Evolutionary conservation across 2,329 filamentous ascomycete species (phyloP).

Genomic region (Ceratocystis huliohia): DNA sequence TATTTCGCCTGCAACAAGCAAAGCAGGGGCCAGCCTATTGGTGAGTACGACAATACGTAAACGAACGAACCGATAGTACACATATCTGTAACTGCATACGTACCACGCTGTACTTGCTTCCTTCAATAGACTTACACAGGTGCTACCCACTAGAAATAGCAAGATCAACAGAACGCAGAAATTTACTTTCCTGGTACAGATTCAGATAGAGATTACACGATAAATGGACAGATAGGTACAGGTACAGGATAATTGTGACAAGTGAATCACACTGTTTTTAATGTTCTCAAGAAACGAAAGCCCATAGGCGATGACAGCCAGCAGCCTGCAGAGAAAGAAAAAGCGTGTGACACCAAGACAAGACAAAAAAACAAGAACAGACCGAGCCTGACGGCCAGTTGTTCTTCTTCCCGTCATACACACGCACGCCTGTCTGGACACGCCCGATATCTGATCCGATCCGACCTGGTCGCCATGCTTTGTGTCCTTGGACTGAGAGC

Average conservation of each 20-base stretch:
- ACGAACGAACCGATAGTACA: conserved; percentile 5
- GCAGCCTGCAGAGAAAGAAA: neutral
- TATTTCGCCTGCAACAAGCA: too few species aligned
- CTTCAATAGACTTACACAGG: neutral
- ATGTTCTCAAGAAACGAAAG: neutral
- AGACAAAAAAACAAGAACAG: neutral
- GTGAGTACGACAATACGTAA: neutral
- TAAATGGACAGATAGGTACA: neutral
- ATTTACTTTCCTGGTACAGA: neutral
- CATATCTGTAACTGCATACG: conserved; percentile 10
- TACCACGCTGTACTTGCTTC: neutral
- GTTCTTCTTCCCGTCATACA: neutral
- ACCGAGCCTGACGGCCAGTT: neutral
- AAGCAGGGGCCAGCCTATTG: neutral
- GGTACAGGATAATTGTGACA: neutral
- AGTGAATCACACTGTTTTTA: conserved; percentile 2
- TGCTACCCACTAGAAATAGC: neutral
- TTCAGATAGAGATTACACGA: neutral
- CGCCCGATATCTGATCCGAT: too few species aligned
- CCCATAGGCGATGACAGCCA: too few species aligned
- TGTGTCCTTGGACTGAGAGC: too few species aligned
- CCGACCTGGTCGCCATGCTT: too few species aligned
- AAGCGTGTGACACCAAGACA: neutral
- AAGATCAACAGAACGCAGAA: neutral
- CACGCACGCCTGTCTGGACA: neutral